phyloP scores from a whole-genome alignment of 2,329 filamentous ascomycete species.

The Colletotrichum limetticola region DNA sequence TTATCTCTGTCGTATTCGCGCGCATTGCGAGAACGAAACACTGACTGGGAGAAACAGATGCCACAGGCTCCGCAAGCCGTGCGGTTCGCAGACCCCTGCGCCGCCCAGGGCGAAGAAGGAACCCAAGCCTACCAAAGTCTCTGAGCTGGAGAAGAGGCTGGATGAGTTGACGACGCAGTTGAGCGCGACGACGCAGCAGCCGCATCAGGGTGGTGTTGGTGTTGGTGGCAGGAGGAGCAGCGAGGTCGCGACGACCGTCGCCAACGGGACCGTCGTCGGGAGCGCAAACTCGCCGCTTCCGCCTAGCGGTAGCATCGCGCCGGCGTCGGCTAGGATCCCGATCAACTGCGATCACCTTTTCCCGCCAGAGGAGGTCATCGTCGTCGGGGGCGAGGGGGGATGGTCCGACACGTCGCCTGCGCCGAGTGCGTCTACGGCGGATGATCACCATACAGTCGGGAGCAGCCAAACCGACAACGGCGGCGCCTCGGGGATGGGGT shows the following conservation, averaged over 20 bases:
- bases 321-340: conserved; percentile 21
- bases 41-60: conserved; percentile 48
- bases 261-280: conserved; percentile 18
- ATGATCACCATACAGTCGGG: conserved; percentile 34
- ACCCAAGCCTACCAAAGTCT: conserved; percentile 59
- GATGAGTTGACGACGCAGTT: conserved; percentile 60
- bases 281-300: conserved; percentile 18
- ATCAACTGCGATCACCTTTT: conserved; percentile 50
- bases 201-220: not conserved
- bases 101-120: conserved; percentile 59
- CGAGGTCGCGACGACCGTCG: not conserved
- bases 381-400: not conserved
- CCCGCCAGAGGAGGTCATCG: conserved; percentile 35
- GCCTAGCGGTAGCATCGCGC: conserved; percentile 21
- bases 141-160: conserved; percentile 61
- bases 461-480: conserved; percentile 22
- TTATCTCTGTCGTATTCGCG: not conserved
- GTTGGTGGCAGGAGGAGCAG: conserved; percentile 10
- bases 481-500: conserved; percentile 14
- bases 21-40: not conserved
- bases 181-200: conserved; percentile 38
- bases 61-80: conserved; percentile 58
- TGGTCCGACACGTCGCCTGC: conserved; percentile 16
- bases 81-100: conserved; percentile 58
- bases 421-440: conserved; percentile 37